These are phyloP conservation scores for Ilyonectria sp. DNA, from an alignment of 2,329 filamentous ascomycete species.

Conservation along the genomic window DNA sequence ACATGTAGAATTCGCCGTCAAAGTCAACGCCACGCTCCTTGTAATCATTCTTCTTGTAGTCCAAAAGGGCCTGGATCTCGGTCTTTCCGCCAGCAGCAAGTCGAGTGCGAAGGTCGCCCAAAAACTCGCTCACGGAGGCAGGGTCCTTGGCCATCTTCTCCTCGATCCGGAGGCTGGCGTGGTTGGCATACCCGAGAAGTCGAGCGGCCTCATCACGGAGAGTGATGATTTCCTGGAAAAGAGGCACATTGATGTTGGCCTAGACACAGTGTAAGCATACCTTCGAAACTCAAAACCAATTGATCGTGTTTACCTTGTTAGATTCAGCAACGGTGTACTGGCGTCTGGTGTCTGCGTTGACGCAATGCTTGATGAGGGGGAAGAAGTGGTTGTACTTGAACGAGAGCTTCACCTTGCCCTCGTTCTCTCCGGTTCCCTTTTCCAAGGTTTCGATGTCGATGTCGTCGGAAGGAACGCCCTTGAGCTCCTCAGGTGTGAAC, in stretches of 20 bases:
- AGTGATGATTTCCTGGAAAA: conserved; percentile 82
- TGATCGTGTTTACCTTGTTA: conserved; percentile 73
- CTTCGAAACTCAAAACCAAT: background rate
- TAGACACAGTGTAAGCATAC: conserved; percentile 31
- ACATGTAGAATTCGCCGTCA: conserved; percentile 83
- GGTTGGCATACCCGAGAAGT: conserved; percentile 82
- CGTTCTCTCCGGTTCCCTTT: conserved; percentile 80
- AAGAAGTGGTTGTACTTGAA: conserved; percentile 91
- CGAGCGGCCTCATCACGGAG: conserved; percentile 85
- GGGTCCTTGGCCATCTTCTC: conserved; percentile 90
- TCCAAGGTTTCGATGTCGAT: conserved; percentile 74
- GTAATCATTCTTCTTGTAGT: conserved; percentile 80
- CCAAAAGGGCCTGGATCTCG: conserved; percentile 79
- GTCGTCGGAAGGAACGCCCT: conserved; percentile 82
- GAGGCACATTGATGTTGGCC: conserved; percentile 78
- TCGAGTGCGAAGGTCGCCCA: conserved; percentile 77
- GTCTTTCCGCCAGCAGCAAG: conserved; percentile 78
- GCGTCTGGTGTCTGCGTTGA: conserved; percentile 77
- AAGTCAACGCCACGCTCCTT: conserved; percentile 70
- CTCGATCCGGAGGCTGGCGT: conserved; percentile 83
- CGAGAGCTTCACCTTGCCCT: conserved; percentile 80
- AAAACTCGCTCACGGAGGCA: conserved; percentile 79
- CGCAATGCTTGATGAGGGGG: conserved; percentile 83
- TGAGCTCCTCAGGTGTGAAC: conserved; percentile 81
- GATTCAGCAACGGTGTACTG: conserved; percentile 82